A percentile compares a stretch with the other conserved stretches of the same genome.
phyloP scores from a whole-genome alignment of 2,329 filamentous ascomycete species.

The Hymenoscyphus linearis region DNA sequence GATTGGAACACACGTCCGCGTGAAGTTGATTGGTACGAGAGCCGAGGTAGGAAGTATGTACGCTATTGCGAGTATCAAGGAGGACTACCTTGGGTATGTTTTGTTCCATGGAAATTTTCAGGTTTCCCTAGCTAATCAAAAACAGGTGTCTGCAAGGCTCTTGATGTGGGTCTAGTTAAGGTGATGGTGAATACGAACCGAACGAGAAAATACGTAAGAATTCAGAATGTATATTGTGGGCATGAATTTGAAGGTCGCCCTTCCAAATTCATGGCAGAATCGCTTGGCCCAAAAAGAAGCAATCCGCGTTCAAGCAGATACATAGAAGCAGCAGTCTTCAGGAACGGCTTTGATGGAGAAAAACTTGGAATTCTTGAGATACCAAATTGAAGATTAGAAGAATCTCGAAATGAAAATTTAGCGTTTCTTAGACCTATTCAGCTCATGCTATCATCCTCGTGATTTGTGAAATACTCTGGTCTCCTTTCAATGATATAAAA shows the following conservation, averaged over 20 bases:
- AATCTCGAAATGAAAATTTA: background rate
- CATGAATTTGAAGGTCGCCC: background rate
- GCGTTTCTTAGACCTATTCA: background rate
- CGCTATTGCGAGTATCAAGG: conserved; percentile 96
- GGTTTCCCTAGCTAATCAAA: background rate
- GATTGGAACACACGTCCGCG: conserved; percentile 84
- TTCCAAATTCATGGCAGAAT: background rate
- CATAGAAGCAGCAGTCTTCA: background rate
- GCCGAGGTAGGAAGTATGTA: conserved; percentile 93
- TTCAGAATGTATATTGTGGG: background rate
- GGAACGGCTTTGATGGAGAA: background rate
- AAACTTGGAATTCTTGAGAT: conserved; percentile 1
- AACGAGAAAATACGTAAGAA: background rate
- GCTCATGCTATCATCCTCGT: background rate
- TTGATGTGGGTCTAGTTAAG: background rate
- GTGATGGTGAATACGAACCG: background rate
- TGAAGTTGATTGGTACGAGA: conserved; percentile 91
- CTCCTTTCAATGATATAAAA: no score
- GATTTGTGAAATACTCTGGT: background rate
- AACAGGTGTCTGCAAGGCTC: background rate
- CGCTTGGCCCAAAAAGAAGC: background rate
- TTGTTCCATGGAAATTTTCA: background rate
- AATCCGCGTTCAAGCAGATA: background rate
- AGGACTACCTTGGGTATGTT: conserved; percentile 63
- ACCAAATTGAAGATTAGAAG: conserved; percentile 1